Conservation (phyloP, 176 grass and related monocot genomes). For the Rhynchospora tenuis region DNA sequence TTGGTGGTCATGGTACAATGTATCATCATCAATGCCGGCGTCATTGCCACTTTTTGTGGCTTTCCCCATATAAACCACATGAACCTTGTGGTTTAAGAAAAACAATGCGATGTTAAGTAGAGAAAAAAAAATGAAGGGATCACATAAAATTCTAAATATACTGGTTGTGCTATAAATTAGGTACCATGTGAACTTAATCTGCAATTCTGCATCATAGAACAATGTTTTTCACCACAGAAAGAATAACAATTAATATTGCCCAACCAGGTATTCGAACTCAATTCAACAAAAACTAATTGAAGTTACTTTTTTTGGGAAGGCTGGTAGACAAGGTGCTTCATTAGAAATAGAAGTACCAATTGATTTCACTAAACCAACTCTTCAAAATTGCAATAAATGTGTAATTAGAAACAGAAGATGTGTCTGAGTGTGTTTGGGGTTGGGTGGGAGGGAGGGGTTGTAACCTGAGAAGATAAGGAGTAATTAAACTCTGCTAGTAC, state of each 20-base stretch:
- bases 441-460: background rate
- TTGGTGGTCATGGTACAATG: slow-evolving; percentile 43
- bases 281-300: background rate
- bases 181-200: background rate
- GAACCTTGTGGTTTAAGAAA: slow-evolving; percentile 29
- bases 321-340: no score
- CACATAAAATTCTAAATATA: background rate
- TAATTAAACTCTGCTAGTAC: background rate
- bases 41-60: background rate
- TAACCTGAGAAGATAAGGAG: slow-evolving; percentile 12
- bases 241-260: background rate
- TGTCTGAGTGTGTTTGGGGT: background rate
- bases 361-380: background rate
- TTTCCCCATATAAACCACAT: slow-evolving; percentile 66
- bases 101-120: background rate
- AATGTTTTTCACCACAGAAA: background rate
- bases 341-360: background rate
- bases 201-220: background rate
- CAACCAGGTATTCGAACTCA: background rate
- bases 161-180: background rate
- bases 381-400: background rate
- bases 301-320: no score
- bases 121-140: background rate
- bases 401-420: background rate
- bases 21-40: background rate